Base-by-base conservation (phyloP, 257 asterid genomes). In the Apocynum venetum region DNA sequence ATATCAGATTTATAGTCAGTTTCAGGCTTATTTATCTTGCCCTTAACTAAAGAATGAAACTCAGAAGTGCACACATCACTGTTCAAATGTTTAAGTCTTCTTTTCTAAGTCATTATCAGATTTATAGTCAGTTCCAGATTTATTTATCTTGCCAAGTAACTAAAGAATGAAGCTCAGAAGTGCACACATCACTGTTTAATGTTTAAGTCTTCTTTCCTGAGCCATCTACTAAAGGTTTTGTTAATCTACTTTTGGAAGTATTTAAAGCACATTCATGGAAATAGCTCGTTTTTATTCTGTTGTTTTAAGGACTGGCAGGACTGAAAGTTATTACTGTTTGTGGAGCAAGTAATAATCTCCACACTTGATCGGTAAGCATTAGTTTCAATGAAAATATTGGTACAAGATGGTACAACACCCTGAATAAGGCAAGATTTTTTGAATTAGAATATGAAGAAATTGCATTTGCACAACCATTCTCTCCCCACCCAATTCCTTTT, bases 261-360 rank as follows among this genome's bases (percentile, higher is more conserved):
- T 19, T 38, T 36, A 19, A 20, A 60, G 12, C 3, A 1, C 25
- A 11, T 47, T 73, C 17, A 44, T 74, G 43, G 71, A 41, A 51
- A 25, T 49, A 57, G 71, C 47, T 35, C 8, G 31, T 35, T 38
- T n/a, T 8, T 31, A 20, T 44, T 36, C 17, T 66, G 10, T 17
- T 40, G 12, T 41, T 11, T 31, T 63, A 46, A 74, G 71, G 13
- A 44, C 35, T 67, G 67, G 17, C 66, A 53, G 78, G 65, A 46
- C 25, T 25, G 78, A 61, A 59, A 57, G 78, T n/a, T 44, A 4
- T 41, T 74, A 63, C 55, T 56, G 64, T 57, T 55, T 14, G 55
- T 57, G 66, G 76, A 35, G 47, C 65, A 72, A 56, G 20, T n/a
- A 43, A 12, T 73, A 41, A 56, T 25, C 66, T 19, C 44, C 77